These are phyloP conservation scores for Chrysophaeum taylorii DNA, from an alignment of 352 stramenopile genomes.

Conservation along the genomic window DNA sequence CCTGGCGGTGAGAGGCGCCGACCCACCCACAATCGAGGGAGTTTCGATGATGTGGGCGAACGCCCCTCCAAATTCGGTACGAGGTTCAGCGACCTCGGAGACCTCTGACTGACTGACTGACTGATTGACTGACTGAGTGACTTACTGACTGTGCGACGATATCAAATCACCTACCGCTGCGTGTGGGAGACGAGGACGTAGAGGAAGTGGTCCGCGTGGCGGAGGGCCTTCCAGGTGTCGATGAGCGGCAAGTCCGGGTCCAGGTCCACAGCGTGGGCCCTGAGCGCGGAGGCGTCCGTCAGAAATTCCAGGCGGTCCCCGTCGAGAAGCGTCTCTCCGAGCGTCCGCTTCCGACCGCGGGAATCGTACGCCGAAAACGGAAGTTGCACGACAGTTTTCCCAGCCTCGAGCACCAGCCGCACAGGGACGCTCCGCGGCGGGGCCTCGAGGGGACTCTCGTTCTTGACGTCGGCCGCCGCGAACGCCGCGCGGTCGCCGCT, in stretches of 20 bases:
- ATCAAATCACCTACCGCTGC: too few species aligned
- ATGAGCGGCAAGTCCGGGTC: background rate
- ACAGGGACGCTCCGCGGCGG: background rate
- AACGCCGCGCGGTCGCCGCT: background rate
- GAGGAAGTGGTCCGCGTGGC: background rate
- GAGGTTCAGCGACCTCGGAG: too few species aligned
- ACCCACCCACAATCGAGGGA: too few species aligned
- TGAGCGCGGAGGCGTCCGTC: background rate
- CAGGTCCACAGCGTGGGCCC: background rate
- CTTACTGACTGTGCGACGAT: too few species aligned
- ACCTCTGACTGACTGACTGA: too few species aligned
- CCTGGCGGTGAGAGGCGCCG: too few species aligned
- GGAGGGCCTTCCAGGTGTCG: background rate
- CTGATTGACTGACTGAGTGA: too few species aligned
- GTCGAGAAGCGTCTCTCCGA: background rate
- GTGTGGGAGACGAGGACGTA: constrained; percentile 1
- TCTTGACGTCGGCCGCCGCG: background rate
- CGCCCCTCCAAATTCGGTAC: too few species aligned
- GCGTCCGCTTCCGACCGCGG: background rate
- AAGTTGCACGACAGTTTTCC: background rate
- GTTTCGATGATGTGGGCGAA: too few species aligned
- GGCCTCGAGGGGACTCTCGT: too few species aligned
- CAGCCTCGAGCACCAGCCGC: background rate
- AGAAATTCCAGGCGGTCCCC: background rate
- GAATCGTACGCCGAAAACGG: background rate